Conservation (phyloP, 345 rosid species). For the Sonneratia alba region DNA sequence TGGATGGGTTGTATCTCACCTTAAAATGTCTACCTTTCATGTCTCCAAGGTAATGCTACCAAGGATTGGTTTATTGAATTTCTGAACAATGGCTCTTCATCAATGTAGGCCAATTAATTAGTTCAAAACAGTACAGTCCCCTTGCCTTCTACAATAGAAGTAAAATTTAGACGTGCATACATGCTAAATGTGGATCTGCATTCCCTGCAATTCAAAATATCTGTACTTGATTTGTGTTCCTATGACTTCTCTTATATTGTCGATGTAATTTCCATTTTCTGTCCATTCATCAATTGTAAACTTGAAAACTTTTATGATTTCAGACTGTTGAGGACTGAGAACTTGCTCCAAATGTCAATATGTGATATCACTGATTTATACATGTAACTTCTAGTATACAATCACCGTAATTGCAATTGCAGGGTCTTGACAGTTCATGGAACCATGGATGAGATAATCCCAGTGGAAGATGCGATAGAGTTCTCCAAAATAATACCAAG, state of each 20-base stretch:
- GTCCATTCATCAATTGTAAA: background rate
- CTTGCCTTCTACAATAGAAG: background rate
- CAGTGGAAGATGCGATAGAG: conserved; percentile 54
- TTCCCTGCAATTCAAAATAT: background rate
- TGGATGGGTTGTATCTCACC: background rate
- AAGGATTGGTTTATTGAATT: background rate
- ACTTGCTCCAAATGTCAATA: background rate
- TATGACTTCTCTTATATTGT: background rate
- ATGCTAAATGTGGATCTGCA: background rate
- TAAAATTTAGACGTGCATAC: background rate
- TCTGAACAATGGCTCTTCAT: background rate
- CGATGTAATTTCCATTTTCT: background rate
- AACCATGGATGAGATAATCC: conserved; percentile 43
- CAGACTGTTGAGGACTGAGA: background rate
- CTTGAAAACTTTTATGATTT: background rate
- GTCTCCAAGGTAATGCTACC: background rate
- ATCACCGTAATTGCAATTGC: background rate
- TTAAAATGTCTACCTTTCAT: background rate
- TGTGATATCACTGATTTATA: background rate
- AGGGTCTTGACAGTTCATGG: conserved; percentile 86
- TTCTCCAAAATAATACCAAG: conserved; percentile 65
- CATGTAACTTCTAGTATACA: background rate
- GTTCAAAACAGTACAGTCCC: background rate
- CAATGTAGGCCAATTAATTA: background rate
- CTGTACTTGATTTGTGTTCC: no score